A percentile compares a stretch with the other conserved stretches of the same genome.
phyloP scores from a whole-genome alignment of 2,329 filamentous ascomycete genomes.

The Alternaria sp. region DNA sequence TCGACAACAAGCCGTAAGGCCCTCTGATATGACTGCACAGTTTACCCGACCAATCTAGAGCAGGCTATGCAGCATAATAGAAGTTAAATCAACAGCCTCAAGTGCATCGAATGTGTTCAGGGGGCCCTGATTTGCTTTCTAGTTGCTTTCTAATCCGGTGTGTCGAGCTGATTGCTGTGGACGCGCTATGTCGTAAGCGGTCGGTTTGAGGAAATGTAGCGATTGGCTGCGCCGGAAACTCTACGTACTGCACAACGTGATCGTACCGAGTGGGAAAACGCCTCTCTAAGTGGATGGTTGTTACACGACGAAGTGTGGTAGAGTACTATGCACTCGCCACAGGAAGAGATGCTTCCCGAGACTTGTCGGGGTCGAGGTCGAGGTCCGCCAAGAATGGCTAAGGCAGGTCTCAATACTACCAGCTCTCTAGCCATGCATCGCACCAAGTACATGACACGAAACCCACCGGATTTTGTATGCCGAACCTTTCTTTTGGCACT shows the following conservation, averaged over 20 bases:
- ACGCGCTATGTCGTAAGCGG: constrained; percentile 10
- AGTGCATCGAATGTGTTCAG: neutral
- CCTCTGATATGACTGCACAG: constrained; percentile 8
- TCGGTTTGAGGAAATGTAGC: constrained; percentile 2
- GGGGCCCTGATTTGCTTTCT: neutral
- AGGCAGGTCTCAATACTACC: neutral
- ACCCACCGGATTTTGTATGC: neutral
- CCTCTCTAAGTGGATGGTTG: constrained; percentile 1
- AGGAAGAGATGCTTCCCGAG: neutral
- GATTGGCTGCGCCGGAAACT: constrained; percentile 9
- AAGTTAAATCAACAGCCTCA: neutral
- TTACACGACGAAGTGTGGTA: constrained; percentile 2
- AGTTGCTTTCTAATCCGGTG: neutral
- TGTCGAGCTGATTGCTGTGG: neutral
- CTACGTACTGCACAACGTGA: constrained; percentile 4
- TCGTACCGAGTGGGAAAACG: neutral
- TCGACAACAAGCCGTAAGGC: constrained; percentile 52
- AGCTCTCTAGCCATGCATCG: neutral
- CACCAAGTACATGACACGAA: neutral
- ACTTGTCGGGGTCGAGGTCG: neutral
- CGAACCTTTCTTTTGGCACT: constrained; percentile 9
- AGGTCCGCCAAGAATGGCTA: neutral
- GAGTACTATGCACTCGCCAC: constrained; percentile 1
- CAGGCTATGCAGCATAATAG: neutral
- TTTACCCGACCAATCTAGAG: constrained; percentile 1